phyloP scores from a whole-genome alignment of 306 rosid genomes.

The Hippophae gyantsensis region DNA sequence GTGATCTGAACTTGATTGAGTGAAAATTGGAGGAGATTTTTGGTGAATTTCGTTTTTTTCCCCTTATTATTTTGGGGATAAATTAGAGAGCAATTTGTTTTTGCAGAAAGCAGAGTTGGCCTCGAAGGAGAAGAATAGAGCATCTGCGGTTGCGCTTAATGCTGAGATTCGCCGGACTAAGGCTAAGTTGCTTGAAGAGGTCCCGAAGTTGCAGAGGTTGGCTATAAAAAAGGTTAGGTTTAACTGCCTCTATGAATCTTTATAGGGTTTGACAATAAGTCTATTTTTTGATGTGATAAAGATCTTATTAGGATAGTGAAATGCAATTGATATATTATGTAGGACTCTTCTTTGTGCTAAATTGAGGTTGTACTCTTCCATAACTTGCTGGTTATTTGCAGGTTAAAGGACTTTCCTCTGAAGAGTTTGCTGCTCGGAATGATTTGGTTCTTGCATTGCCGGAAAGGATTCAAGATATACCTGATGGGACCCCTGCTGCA shows the following conservation, averaged over 20 bases:
- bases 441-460: constrained; percentile 93
- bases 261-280: background rate
- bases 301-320: background rate
- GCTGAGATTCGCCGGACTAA: constrained; percentile 97
- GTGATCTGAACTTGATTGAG: background rate
- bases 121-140: constrained; percentile 76
- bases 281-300: background rate
- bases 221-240: constrained; percentile 71
- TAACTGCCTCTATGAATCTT: background rate
- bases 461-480: constrained; percentile 84
- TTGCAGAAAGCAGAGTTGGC: constrained; percentile 88
- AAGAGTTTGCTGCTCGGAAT: constrained; percentile 93
- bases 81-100: constrained; percentile 9
- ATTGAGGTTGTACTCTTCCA: background rate
- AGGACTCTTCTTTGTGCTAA: background rate
- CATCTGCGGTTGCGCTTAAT: constrained; percentile 85
- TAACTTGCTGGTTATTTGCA: constrained; percentile 17
- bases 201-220: constrained; percentile 88
- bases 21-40: background rate
- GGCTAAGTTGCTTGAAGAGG: constrained; percentile 82
- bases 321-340: constrained; percentile 1
- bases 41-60: background rate
- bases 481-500: constrained; percentile 81
- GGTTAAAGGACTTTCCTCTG: constrained; percentile 83
- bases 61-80: background rate